phyloP scores from a whole-genome alignment of 2,329 filamentous ascomycete genomes.

The Sclerotinia spermophila region DNA sequence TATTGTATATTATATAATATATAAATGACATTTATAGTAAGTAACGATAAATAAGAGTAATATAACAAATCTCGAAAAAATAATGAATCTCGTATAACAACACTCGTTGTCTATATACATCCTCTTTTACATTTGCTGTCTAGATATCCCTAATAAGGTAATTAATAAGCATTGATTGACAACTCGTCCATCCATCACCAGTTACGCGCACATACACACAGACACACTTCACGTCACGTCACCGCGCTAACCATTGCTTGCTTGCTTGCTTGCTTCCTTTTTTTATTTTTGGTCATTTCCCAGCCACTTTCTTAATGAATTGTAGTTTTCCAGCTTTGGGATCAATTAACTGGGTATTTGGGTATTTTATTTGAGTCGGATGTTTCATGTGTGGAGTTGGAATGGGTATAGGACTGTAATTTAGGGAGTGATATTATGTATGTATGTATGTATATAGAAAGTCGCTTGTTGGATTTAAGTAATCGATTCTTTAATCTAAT shows the following conservation, averaged over 20 bases:
- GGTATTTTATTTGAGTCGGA: background rate
- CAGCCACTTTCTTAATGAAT: background rate
- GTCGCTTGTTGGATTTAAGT: background rate
- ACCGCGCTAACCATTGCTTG: background rate
- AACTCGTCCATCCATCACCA: background rate
- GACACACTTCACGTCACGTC: background rate
- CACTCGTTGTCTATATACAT: background rate
- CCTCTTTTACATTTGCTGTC: background rate
- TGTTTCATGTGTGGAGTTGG: background rate
- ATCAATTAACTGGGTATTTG: no score
- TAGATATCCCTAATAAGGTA: background rate
- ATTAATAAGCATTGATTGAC: background rate
- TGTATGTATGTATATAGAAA: background rate
- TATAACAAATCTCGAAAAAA: no score
- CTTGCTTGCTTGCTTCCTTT: no score
- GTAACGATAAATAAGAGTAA: background rate
- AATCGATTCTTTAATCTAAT: background rate
- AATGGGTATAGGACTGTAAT: background rate
- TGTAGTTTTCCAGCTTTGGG: no score
- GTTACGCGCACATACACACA: no score
- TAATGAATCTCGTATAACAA: background rate
- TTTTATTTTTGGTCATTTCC: background rate
- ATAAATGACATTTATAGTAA: background rate
- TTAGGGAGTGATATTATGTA: background rate
- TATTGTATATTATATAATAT: no score